phyloP scores from a whole-genome alignment of 2,329 filamentous ascomycete genomes.

The Penicillium nordicum region DNA sequence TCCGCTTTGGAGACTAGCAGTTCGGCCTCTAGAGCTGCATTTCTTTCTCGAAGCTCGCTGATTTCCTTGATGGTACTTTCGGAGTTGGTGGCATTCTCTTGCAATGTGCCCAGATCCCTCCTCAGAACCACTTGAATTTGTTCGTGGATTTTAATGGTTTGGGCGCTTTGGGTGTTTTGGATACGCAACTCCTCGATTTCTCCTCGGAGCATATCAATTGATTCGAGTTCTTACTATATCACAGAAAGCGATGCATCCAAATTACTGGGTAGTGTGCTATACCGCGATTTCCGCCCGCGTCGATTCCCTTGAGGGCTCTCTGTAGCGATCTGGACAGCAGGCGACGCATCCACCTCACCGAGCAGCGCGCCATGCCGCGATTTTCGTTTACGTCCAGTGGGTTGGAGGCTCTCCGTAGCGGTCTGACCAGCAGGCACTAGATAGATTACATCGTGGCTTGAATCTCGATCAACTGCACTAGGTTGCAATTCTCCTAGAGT shows the following conservation, averaged over 20 bases:
- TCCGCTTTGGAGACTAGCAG: neutral
- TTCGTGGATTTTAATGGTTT: neutral
- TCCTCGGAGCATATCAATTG: neutral
- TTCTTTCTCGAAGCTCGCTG: neutral
- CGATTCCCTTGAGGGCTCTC: too few species aligned
- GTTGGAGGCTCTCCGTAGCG: neutral
- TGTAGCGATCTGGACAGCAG: neutral
- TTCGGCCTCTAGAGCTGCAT: too few species aligned
- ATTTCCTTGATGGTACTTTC: neutral
- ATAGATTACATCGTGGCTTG: neutral
- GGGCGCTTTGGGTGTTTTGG: neutral
- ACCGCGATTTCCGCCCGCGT: too few species aligned
- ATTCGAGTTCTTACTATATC: neutral
- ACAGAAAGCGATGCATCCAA: too few species aligned
- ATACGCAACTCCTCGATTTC: neutral
- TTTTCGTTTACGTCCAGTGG: neutral
- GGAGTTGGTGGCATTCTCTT: neutral
- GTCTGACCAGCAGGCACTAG: neutral
- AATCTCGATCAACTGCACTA: neutral
- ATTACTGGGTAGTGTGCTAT: too few species aligned
- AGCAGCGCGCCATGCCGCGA: neutral
- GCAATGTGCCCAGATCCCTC: neutral
- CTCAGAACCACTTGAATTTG: neutral
- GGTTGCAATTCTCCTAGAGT: neutral
- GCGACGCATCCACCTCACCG: neutral